Percentiles rank a stretch among this genome's conserved stretches.
phyloP scores from a whole-genome alignment of 106 monocot species.

The Triglochin maritima region DNA sequence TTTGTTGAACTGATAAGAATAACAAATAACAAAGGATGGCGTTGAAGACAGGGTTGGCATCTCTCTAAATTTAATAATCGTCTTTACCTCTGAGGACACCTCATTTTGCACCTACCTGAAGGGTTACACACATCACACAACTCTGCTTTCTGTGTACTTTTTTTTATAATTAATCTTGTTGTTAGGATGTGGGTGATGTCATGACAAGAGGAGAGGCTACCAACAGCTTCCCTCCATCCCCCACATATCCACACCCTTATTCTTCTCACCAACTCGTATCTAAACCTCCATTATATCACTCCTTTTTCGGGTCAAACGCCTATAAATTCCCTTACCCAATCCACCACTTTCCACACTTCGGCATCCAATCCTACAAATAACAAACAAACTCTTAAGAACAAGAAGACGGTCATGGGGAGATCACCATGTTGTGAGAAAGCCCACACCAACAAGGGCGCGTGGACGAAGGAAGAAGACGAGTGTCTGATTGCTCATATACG shows the following conservation, averaged over 20 bases:
- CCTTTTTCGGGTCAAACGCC: conserved; percentile 4
- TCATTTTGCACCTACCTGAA: too few relatives aligned
- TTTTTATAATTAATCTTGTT: background rate
- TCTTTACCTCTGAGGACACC: too few relatives aligned
- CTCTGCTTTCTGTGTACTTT: too few relatives aligned
- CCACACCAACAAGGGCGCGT: conserved; percentile 45
- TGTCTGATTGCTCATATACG: conserved; percentile 34
- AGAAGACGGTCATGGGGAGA: conserved; percentile 15
- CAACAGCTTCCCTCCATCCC: background rate
- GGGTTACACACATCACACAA: too few relatives aligned
- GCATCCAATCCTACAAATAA: background rate
- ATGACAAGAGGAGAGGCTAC: background rate
- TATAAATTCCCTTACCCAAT: conserved; percentile 2
- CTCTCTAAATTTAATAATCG: too few relatives aligned
- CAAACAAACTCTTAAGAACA: background rate
- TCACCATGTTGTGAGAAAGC: conserved; percentile 42
- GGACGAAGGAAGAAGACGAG: conserved; percentile 51
- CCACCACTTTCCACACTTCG: background rate
- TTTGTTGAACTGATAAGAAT: too few relatives aligned
- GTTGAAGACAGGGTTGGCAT: too few relatives aligned
- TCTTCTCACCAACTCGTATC: conserved; percentile 1
- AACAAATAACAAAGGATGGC: too few relatives aligned
- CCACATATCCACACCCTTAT: background rate
- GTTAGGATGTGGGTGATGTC: conserved; percentile 1
- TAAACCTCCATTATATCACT: background rate